phyloP scores from a whole-genome alignment of 129 eudicot species.

The Scalesia atractyloides region DNA sequence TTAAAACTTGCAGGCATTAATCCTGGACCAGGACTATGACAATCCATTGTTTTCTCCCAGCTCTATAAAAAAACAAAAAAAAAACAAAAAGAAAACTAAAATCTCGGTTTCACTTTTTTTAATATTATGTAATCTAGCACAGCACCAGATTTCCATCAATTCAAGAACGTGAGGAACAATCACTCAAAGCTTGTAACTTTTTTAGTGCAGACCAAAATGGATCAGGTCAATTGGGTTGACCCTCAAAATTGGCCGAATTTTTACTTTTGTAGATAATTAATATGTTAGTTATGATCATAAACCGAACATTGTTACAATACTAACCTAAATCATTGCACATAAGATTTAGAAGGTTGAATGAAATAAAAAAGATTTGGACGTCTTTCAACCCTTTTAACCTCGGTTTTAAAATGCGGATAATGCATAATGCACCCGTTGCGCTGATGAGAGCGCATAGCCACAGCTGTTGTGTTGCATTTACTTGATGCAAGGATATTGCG shows the following conservation, averaged over 20 bases:
- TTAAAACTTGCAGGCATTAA: slow-evolving; percentile 96
- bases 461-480: too few relatives aligned
- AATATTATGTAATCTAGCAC: slow-evolving; percentile 1
- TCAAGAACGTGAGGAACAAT: background rate
- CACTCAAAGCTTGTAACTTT: background rate
- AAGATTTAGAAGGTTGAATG: background rate
- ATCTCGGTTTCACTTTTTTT: background rate
- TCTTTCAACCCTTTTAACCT: background rate
- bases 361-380: background rate
- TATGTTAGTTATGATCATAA: background rate
- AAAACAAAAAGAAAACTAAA: slow-evolving; percentile 13
- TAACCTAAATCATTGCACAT: background rate
- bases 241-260: background rate
- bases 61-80: slow-evolving; percentile 51
- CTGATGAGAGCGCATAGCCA: too few relatives aligned
- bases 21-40: slow-evolving; percentile 92
- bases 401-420: too few relatives aligned
- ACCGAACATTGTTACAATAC: background rate
- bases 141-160: background rate
- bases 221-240: background rate
- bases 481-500: too few relatives aligned
- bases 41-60: slow-evolving; percentile 96
- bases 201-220: background rate
- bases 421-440: too few relatives aligned
- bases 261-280: background rate